Evolutionary conservation across 176 grass and related monocot genomes (phyloP).

Genomic region (Zea luxurians): DNA sequence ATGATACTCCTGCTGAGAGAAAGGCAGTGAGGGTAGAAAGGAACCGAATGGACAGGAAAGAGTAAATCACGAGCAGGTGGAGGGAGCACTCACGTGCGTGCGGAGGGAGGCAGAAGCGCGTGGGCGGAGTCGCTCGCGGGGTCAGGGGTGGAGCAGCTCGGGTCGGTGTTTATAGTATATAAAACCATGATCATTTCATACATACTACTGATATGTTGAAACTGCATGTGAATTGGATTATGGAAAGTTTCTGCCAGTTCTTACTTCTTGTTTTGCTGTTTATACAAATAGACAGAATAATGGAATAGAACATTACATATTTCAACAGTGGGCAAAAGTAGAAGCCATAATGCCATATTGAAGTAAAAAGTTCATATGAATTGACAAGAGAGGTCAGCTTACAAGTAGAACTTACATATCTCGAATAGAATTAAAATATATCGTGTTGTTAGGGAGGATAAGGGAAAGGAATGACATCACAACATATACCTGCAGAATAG

Average conservation of each 20-base stretch:
- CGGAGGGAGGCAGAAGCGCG: no score
- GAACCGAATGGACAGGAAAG: no score
- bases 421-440: conserved; percentile 92
- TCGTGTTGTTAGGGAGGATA: conserved; percentile 58
- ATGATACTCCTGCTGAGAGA: no score
- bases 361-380: neutral
- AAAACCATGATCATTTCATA: neutral
- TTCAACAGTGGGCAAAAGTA: neutral
- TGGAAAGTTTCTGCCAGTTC: neutral
- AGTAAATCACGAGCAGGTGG: no score
- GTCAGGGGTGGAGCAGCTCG: no score
- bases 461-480: conserved; percentile 96
- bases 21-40: no score
- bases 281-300: conserved; percentile 2
- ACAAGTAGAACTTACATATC: conserved; percentile 75
- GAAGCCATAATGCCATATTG: conserved; percentile 8
- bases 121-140: no score
- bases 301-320: conserved; percentile 13
- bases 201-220: neutral
- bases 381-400: neutral
- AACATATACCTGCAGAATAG: conserved; percentile 76
- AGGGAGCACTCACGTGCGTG: no score
- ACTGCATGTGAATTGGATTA: conserved; percentile 18
- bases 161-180: neutral
- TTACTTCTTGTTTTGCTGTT: neutral